phyloP scores from a whole-genome alignment of 176 grass and related monocot genomes.

The Paspalum notatum region DNA sequence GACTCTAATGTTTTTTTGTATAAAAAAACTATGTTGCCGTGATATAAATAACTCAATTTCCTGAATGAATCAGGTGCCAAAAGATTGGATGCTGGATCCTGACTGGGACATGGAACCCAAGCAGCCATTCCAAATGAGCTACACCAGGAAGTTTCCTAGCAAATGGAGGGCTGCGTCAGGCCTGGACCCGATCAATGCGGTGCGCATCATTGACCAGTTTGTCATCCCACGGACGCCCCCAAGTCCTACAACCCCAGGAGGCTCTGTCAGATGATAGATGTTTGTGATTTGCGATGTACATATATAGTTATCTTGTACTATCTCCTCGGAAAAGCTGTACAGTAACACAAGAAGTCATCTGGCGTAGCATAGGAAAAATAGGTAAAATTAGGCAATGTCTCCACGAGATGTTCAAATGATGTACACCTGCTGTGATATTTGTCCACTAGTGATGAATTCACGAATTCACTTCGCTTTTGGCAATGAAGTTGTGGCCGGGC shows the following conservation, averaged over 20 bases:
- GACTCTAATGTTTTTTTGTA: neutral
- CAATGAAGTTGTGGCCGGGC: too few relatives aligned
- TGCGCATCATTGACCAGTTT: constrained; percentile 73
- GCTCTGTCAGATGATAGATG: neutral
- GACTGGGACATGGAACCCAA: constrained; percentile 90
- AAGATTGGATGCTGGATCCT: constrained; percentile 96
- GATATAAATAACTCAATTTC: neutral
- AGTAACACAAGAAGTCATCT: constrained; percentile 23
- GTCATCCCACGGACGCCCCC: constrained; percentile 59
- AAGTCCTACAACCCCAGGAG: constrained; percentile 3
- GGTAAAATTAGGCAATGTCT: neutral
- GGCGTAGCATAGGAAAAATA: constrained; percentile 33
- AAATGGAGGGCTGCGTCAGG: constrained; percentile 78
- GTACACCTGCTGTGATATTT: constrained; percentile 18
- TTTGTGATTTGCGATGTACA: constrained; percentile 23
- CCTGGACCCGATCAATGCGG: constrained; percentile 61
- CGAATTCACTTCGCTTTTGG: too few relatives aligned
- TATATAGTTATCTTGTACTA: constrained; percentile 21
- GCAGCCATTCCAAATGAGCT: constrained; percentile 73
- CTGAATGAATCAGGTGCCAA: constrained; percentile 68
- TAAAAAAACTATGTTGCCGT: neutral
- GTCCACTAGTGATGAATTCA: neutral
- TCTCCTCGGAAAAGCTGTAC: constrained; percentile 21
- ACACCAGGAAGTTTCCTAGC: constrained; percentile 77
- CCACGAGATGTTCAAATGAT: neutral